Percentiles rank a stretch among this genome's conserved stretches.
These are phyloP conservation scores for Fibroporia radiculosa DNA, from an alignment of 768 basidiomycete genomes.

Conservation along the genomic window DNA sequence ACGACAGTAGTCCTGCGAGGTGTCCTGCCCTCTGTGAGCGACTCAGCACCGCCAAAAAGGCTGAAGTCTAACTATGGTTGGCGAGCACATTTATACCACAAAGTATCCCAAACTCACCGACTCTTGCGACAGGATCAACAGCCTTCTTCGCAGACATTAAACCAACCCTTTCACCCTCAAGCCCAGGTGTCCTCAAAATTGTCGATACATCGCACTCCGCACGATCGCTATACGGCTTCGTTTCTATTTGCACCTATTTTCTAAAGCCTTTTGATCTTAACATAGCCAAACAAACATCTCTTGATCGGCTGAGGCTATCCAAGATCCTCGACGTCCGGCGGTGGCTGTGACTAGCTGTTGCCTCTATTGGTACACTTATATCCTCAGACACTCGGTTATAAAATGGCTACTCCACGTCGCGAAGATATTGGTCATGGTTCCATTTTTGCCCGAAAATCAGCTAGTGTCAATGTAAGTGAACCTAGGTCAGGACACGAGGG, in stretches of 20 bases:
- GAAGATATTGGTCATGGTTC: no score
- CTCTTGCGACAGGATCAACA: neutral
- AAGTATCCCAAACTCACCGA: no score
- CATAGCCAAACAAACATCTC: conserved; percentile 9
- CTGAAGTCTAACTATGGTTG: conserved; percentile 57
- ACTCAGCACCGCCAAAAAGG: conserved; percentile 79
- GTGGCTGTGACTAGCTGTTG: no score
- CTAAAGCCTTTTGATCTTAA: conserved; percentile 14
- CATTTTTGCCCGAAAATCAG: no score
- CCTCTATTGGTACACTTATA: no score
- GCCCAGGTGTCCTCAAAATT: neutral
- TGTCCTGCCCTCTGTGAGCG: conserved; percentile 44
- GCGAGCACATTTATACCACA: neutral
- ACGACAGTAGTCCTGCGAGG: conserved; percentile 30
- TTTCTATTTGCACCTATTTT: conserved; percentile 11
- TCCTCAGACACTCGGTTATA: no score
- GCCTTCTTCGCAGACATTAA: neutral
- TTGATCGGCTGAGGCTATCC: neutral
- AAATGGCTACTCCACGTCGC: no score
- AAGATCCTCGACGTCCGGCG: neutral
- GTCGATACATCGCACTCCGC: neutral
- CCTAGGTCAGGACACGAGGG: no score
- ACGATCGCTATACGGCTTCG: neutral
- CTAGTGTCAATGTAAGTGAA: no score
- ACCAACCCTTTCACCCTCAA: neutral